A percentile compares a stretch with the other conserved stretches of the same genome.
These are phyloP conservation scores for Alternaria brassicicola DNA, from an alignment of 2,329 filamentous ascomycete species.

Conservation along the genomic window DNA sequence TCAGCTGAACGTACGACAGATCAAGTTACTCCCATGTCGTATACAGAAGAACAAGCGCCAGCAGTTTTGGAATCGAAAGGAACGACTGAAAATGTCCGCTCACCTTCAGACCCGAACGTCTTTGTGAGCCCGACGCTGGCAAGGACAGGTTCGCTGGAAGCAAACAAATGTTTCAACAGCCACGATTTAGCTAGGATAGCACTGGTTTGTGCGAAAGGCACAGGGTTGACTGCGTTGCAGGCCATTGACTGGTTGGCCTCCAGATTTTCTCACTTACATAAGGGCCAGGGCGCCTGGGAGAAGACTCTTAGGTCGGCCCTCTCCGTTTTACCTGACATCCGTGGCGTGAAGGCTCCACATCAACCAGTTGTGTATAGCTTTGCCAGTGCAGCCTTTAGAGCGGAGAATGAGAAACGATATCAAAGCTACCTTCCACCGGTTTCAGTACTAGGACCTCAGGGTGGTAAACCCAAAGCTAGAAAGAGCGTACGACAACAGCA, in stretches of 20 bases:
- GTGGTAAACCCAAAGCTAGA: neutral
- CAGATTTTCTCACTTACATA: constrained; percentile 17
- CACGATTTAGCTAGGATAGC: constrained; percentile 22
- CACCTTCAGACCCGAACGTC: too few species aligned
- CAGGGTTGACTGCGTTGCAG: constrained; percentile 13
- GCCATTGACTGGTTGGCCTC: constrained; percentile 17
- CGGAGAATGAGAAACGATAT: constrained; percentile 2
- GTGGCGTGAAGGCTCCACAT: neutral
- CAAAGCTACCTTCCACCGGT: neutral
- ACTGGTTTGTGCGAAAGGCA: constrained; percentile 17
- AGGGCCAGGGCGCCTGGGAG: constrained; percentile 19
- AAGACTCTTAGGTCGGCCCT: constrained; percentile 17
- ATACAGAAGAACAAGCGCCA: neutral
- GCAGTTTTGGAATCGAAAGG: neutral
- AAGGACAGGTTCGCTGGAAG: neutral
- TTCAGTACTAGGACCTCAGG: neutral
- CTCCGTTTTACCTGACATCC: constrained; percentile 19
- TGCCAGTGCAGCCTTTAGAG: constrained; percentile 3
- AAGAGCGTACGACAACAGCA: neutral
- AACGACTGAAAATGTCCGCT: neutral
- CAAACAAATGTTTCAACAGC: constrained; percentile 1
- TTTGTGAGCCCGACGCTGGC: neutral
- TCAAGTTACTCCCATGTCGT: neutral
- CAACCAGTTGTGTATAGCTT: constrained; percentile 9
- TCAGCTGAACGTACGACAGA: neutral